Conservation (phyloP, 257 asterid genomes). For the Lantana camara region DNA sequence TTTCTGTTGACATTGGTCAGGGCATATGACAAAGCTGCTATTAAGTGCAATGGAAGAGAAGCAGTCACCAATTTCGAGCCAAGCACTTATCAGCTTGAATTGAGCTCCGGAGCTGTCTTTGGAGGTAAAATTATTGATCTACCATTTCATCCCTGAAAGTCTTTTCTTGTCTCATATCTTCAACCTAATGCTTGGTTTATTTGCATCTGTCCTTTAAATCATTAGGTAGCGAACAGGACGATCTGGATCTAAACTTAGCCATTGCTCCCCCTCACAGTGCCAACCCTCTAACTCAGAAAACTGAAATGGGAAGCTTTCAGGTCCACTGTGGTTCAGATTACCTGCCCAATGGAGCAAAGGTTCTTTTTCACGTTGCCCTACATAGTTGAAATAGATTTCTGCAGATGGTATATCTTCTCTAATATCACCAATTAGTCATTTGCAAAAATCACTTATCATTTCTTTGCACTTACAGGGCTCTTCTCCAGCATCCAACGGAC, state of each 20-base stretch:
- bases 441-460: conserved; percentile 15
- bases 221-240: conserved; percentile 45
- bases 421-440: not conserved
- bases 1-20: conserved; percentile 44
- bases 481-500: conserved; percentile 43
- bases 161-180: conserved; percentile 6
- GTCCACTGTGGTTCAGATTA: conserved; percentile 42
- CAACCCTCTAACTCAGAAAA: conserved; percentile 37
- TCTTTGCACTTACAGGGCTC: conserved; percentile 41
- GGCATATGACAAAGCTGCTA: conserved; percentile 95
- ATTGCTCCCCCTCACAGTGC: conserved; percentile 56
- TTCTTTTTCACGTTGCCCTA: conserved; percentile 24
- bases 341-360: conserved; percentile 49
- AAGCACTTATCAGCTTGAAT: conserved; percentile 64
- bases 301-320: conserved; percentile 33
- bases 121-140: conserved; percentile 45
- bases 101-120: conserved; percentile 45
- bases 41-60: conserved; percentile 84
- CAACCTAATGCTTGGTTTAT: conserved; percentile 4
- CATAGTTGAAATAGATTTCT: not conserved
- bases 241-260: conserved; percentile 70
- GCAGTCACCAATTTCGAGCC: conserved; percentile 91
- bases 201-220: conserved; percentile 20
- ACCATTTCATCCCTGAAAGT: not conserved
- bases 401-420: conserved; percentile 13